Evolutionary conservation across 768 basidiomycete genomes (phyloP).

Genomic region (Calvatia gigantea): DNA sequence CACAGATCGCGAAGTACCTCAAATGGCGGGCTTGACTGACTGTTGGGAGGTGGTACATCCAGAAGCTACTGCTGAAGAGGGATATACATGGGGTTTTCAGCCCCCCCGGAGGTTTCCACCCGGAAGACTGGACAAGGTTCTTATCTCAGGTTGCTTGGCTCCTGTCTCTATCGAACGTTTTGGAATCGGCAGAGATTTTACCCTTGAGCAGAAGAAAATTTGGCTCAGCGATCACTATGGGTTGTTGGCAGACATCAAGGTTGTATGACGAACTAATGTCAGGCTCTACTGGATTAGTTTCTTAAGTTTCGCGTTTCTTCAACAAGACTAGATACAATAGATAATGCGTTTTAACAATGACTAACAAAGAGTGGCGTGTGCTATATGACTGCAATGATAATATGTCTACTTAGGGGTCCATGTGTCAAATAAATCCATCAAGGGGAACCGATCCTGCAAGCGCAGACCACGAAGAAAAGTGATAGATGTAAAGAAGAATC

Average conservation of each 20-base stretch:
- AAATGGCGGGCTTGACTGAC: not conserved
- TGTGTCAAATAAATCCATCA: not conserved
- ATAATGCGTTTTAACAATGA: not conserved
- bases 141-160: not conserved
- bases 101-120: not conserved
- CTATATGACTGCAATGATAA: constrained; percentile 3
- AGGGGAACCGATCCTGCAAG: not conserved
- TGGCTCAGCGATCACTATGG: constrained; percentile 11
- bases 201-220: not conserved
- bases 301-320: not conserved
- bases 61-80: not conserved
- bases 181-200: not conserved
- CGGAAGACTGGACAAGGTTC: constrained; percentile 9
- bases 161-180: constrained; percentile 5
- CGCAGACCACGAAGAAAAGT: not conserved
- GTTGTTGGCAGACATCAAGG: constrained; percentile 1
- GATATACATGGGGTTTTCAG: constrained; percentile 10
- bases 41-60: constrained; percentile 6
- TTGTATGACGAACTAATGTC: not conserved
- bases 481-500: not conserved
- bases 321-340: not conserved
- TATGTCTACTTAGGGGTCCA: constrained; percentile 5
- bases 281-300: too few species aligned
- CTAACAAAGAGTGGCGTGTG: not conserved
- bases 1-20: not conserved